Base-by-base conservation (phyloP, 1,284 basidiomycete genomes). In the Trichosporon sp. region DNA sequence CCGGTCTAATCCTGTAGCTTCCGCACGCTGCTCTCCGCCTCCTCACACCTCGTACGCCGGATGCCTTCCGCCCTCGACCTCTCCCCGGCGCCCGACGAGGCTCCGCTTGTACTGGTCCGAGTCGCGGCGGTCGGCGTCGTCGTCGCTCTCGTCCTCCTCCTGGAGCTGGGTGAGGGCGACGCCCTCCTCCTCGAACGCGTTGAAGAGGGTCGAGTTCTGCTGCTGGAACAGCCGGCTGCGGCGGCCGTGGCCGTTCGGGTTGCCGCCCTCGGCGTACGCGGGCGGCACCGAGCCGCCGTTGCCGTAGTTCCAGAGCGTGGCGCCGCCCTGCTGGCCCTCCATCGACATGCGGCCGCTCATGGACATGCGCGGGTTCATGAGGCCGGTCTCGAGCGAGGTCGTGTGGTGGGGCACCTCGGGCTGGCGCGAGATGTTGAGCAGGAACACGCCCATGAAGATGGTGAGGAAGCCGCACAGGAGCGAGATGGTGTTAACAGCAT, bases 391-490 rank as follows among this genome's bases (percentile, higher is more conserved):
- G 53, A 92, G 85, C 2, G 87, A 77, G 1, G 74, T 75, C 62
- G 53, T 85, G 29, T 38, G 4, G 85, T 75, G 86, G 82, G 85
- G 84, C 35, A 83, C 81, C 56, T 90, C 88, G 1, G 89, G 86
- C 65, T 86, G 85, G 64, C 92, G 89, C 4, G 91, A 93, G 72
- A 93, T 84, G 83, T 95, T 95, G 76, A 96, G 88, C 38, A 96
- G 87, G 81, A 95, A 92, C 15, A 96, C 93, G 66, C 95, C 94
- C 75, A 95, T 88, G 85, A 96, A 97, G 65, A 92, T 97, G 75
- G 92, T 88, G 71, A 91, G 85, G 84, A 97, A 95, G 62, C 95
- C 95, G 69, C 89, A 88, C 66, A 97, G 85, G 51, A 97, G 88
- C 2, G 93, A 95, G 58, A 94, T 79, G 34, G 92, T 92, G 82